phyloP scores from a whole-genome alignment of 768 basidiomycete genomes.

The Mycena rebaudengoi region DNA sequence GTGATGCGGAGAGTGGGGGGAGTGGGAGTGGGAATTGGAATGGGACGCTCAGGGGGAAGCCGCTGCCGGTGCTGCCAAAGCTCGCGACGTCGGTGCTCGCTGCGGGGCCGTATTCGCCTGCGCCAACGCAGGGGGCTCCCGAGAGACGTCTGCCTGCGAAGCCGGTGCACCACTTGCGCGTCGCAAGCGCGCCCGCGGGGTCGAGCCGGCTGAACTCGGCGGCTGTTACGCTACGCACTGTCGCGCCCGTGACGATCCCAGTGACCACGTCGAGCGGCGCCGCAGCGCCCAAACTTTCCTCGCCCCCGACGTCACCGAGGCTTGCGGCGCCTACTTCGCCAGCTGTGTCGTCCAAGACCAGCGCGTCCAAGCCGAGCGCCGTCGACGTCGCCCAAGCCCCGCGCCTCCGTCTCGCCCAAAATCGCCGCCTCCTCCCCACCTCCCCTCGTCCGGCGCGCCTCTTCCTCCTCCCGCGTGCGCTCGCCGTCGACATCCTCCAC shows the following conservation, averaged over 20 bases:
- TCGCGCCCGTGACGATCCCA: background rate
- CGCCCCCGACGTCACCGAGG: background rate
- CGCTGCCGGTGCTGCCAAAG: constrained; percentile 19
- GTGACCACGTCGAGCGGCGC: background rate
- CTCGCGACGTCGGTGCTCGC: constrained; percentile 20
- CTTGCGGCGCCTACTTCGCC: background rate
- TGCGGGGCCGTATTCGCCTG: constrained; percentile 25
- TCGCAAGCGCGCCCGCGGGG: background rate
- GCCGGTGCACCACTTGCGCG: background rate
- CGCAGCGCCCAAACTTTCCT: background rate
- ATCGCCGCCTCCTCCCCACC: background rate
- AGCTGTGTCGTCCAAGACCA: background rate
- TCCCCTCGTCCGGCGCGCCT: constrained; percentile 5
- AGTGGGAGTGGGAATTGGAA: background rate
- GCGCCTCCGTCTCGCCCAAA: background rate
- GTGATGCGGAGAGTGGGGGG: background rate
- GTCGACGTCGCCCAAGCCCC: background rate
- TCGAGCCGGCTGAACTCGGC: background rate
- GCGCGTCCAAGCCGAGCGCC: background rate
- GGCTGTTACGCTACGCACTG: background rate
- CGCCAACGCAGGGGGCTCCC: background rate
- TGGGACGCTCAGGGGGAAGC: background rate
- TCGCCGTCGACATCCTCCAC: constrained; percentile 19
- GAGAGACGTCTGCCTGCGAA: background rate
- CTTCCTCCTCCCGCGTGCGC: constrained; percentile 15